Conservation (phyloP, 2,329 filamentous ascomycete species). For the Aureobasidium sp. region DNA sequence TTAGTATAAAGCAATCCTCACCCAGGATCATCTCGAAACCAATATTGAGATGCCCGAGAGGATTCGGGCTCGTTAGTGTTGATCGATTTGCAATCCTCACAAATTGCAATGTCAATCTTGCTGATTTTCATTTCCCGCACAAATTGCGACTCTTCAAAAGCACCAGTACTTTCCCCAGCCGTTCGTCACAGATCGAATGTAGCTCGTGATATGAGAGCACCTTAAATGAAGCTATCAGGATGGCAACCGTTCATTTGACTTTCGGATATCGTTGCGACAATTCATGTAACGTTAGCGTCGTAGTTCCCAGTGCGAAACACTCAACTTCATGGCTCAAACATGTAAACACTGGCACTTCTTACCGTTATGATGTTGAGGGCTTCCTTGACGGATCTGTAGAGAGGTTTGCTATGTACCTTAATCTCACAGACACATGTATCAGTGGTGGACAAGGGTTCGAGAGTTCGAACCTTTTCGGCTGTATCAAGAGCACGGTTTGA, state of each 20-base stretch:
- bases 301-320: neutral
- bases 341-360: neutral
- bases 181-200: conserved; percentile 1
- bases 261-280: neutral
- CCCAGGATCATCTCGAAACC: neutral
- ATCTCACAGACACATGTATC: no score
- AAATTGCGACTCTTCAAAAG: conserved; percentile 1
- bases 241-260: neutral
- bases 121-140: conserved; percentile 9
- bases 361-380: no score
- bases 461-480: no score
- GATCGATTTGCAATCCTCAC: conserved; percentile 1
- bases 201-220: neutral
- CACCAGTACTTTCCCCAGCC: neutral
- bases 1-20: neutral
- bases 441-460: no score
- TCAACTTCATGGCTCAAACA: neutral
- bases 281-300: neutral
- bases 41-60: neutral
- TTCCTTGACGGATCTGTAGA: neutral
- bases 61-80: neutral
- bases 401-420: no score
- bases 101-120: neutral
- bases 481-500: no score
- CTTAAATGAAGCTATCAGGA: neutral